phyloP scores from a whole-genome alignment of 2,329 filamentous ascomycete genomes.

The Gliomastix tumulicola region DNA sequence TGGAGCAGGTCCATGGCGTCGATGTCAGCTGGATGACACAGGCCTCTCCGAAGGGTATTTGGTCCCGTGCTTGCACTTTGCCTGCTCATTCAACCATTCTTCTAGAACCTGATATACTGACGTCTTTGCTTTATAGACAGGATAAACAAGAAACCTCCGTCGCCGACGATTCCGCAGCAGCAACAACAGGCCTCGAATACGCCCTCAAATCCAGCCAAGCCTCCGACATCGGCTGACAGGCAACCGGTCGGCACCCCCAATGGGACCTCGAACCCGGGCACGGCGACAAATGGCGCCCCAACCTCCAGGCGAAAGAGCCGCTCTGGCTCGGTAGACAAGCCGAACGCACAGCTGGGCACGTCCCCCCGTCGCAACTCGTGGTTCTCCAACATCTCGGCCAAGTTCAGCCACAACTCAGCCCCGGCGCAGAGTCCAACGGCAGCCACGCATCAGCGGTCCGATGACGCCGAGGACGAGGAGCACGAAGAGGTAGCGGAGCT shows the following conservation, averaged over 20 bases:
- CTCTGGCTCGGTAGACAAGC: constrained; percentile 26
- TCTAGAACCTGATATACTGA: no score
- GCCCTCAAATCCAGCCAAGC: constrained; percentile 10
- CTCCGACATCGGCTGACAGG: constrained; percentile 15
- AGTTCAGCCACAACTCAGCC: constrained; percentile 50
- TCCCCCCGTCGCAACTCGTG: constrained; percentile 67
- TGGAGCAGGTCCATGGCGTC: constrained; percentile 77
- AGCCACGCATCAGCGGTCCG: constrained; percentile 5
- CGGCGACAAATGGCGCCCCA: constrained; percentile 5
- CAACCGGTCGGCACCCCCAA: constrained; percentile 7
- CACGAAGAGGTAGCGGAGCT: constrained; percentile 3
- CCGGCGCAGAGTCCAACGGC: constrained; percentile 7
- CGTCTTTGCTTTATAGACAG: no score
- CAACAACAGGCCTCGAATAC: constrained; percentile 3
- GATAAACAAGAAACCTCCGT: constrained; percentile 17
- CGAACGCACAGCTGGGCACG: constrained; percentile 10
- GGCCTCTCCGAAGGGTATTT: constrained; percentile 74
- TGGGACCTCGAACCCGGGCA: constrained; percentile 10
- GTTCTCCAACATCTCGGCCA: constrained; percentile 90
- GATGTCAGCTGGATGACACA: constrained; percentile 88
- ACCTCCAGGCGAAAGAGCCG: constrained; percentile 16
- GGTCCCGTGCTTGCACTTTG: no score
- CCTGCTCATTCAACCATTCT: no score
- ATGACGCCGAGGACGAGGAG: constrained; percentile 4
- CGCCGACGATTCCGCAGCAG: constrained; percentile 20